These are phyloP conservation scores for Fusarium sp. DNA, from an alignment of 2,329 filamentous ascomycete genomes.

Conservation along the genomic window DNA sequence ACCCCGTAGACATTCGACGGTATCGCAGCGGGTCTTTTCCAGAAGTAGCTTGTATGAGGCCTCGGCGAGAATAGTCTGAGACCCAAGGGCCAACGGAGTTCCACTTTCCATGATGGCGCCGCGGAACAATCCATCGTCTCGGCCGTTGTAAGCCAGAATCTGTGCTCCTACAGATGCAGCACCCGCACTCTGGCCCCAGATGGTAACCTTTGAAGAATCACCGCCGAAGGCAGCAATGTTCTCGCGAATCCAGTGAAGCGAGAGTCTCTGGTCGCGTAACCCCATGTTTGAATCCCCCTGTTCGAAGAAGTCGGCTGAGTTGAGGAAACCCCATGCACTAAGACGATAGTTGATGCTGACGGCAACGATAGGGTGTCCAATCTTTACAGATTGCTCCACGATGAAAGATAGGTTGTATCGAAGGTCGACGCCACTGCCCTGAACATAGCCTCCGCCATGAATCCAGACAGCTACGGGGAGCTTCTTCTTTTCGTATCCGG, in stretches of 20 bases:
- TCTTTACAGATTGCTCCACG: conserved; percentile 55
- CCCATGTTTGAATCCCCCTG: conserved; percentile 60
- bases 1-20: conserved; percentile 5
- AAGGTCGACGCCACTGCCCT: conserved; percentile 56
- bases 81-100: background rate
- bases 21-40: conserved; percentile 6
- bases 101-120: conserved; percentile 24
- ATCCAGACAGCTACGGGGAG: conserved; percentile 36
- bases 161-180: conserved; percentile 20
- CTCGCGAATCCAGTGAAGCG: conserved; percentile 60
- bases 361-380: conserved; percentile 48
- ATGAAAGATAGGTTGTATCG: conserved; percentile 71
- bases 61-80: conserved; percentile 5
- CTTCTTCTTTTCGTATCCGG: conserved; percentile 19
- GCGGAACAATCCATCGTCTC: conserved; percentile 23
- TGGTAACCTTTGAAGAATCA: conserved; percentile 56
- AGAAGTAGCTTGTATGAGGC: conserved; percentile 5
- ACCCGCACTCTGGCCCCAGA: conserved; percentile 48
- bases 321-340: conserved; percentile 59
- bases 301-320: conserved; percentile 53
- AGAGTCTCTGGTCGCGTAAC: conserved; percentile 60
- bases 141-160: conserved; percentile 23
- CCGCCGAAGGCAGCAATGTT: conserved; percentile 61
- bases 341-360: conserved; percentile 40
- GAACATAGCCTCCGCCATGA: conserved; percentile 51